Evolutionary conservation across 1,139 yeast genomes (phyloP).

Genomic region (Komagataea norvegica): DNA sequence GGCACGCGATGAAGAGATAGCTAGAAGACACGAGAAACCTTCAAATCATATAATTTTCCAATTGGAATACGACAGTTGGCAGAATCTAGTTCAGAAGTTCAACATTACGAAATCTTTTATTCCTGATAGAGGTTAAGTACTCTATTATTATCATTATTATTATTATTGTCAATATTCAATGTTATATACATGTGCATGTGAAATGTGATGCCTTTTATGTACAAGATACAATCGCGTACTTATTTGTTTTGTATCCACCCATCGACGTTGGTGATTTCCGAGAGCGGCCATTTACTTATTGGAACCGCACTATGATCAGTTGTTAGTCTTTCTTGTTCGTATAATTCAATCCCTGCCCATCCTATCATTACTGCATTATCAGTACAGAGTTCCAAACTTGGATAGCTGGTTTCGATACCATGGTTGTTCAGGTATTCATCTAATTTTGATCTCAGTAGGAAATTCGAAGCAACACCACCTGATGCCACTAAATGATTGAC

Average conservation of each 20-base stretch:
- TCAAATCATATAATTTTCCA: slow-evolving; percentile 67
- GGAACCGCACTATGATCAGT: slow-evolving; percentile 55
- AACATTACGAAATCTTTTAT: slow-evolving; percentile 51
- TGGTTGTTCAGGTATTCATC: slow-evolving; percentile 31
- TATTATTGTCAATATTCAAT: slow-evolving; percentile 1
- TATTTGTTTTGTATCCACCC: slow-evolving; percentile 40
- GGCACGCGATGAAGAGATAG: slow-evolving; percentile 27
- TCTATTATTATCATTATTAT: background rate
- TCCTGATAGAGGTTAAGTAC: slow-evolving; percentile 41
- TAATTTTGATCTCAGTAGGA: slow-evolving; percentile 49
- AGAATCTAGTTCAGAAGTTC: slow-evolving; percentile 43
- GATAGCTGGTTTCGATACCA: slow-evolving; percentile 48
- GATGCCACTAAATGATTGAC: slow-evolving; percentile 69
- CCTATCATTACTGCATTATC: slow-evolving; percentile 98
- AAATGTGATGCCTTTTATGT: background rate
- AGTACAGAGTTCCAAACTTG: slow-evolving; percentile 71
- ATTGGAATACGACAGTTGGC: slow-evolving; percentile 64
- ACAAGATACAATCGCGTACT: background rate
- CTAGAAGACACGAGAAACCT: slow-evolving; percentile 28
- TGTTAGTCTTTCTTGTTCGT: slow-evolving; percentile 44
- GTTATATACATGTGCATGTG: slow-evolving; percentile 1
- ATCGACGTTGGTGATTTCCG: slow-evolving; percentile 41
- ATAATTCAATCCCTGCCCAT: slow-evolving; percentile 89
- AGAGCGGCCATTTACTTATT: slow-evolving; percentile 70
- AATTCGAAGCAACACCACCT: slow-evolving; percentile 91